phyloP scores from a whole-genome alignment of 176 grass and related monocot genomes.

The Guadua angustifolia region DNA sequence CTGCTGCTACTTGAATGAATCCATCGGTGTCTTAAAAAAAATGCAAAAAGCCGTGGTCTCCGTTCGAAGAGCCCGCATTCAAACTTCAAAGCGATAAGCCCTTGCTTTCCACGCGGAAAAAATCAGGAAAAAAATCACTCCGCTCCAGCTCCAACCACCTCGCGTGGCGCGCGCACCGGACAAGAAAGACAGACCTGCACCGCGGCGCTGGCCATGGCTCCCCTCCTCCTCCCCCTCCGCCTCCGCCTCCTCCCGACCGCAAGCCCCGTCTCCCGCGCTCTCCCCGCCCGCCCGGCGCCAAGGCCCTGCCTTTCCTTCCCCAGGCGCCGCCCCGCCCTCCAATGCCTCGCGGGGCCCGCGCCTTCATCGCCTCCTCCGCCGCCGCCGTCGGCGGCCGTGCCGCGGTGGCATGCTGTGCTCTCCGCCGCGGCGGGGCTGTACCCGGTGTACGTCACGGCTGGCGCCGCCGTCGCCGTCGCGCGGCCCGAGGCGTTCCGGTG shows the following conservation, averaged over 20 bases:
- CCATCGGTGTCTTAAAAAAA: no score
- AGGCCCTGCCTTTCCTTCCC: neutral
- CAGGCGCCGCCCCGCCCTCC: neutral
- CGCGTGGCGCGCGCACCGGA: neutral
- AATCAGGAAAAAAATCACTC: neutral
- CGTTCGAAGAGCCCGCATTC: no score
- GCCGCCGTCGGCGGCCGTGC: neutral
- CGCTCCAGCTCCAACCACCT: neutral
- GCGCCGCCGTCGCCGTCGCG: conserved; percentile 49
- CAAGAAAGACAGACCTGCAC: neutral
- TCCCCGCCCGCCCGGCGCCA: neutral
- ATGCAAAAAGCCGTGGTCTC: no score
- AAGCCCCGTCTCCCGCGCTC: neutral
- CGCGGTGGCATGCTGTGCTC: conserved; percentile 52
- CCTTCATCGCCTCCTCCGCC: neutral
- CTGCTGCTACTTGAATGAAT: no score
- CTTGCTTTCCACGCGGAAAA: neutral
- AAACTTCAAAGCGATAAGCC: no score
- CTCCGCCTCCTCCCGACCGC: conserved; percentile 21
- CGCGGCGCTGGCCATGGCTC: conserved; percentile 49
- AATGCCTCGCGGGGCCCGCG: conserved; percentile 27
- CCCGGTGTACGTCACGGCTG: conserved; percentile 64
- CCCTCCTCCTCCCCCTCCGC: conserved; percentile 27
- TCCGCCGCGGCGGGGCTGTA: conserved; percentile 63
- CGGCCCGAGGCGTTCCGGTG: conserved; percentile 65